These are phyloP conservation scores for Pyronema domesticum DNA, from an alignment of 495 filamentous ascomycete species.

Conservation along the genomic window DNA sequence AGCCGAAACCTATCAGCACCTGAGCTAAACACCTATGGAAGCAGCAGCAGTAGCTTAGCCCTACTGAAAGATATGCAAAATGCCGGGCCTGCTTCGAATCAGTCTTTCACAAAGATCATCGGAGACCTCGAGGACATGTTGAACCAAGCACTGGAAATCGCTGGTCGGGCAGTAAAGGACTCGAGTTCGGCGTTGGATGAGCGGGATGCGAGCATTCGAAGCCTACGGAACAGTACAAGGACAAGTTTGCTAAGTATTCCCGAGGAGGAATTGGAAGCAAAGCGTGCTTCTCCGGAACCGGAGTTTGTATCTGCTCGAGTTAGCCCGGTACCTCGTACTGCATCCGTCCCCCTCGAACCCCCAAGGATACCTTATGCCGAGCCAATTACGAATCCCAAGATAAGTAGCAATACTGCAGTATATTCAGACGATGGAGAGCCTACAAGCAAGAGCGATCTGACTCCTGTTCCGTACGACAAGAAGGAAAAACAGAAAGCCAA, in stretches of 20 bases:
- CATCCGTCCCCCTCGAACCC: too few relatives aligned
- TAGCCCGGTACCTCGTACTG: too few relatives aligned
- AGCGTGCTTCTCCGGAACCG: constrained; percentile 2
- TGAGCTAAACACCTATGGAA: background rate
- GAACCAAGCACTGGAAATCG: constrained; percentile 18
- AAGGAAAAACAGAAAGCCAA: background rate
- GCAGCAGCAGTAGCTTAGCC: background rate
- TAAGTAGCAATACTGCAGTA: background rate
- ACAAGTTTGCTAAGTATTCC: background rate
- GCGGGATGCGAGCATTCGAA: constrained; percentile 14
- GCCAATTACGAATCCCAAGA: background rate
- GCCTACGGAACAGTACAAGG: background rate
- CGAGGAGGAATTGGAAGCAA: constrained; percentile 3
- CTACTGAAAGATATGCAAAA: background rate
- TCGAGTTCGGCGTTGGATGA: constrained; percentile 14
- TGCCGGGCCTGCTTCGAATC: background rate
- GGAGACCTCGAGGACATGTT: constrained; percentile 20
- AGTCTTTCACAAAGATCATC: constrained; percentile 15
- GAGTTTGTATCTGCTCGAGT: constrained; percentile 4
- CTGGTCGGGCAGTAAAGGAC: constrained; percentile 13
- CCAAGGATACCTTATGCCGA: too few relatives aligned
- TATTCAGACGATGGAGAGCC: constrained; percentile 1
- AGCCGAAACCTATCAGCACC: background rate
- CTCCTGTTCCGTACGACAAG: background rate
- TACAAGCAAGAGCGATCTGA: background rate